Base-by-base conservation (phyloP, 176 grass and related monocot genomes). In the Typha latifolia region DNA sequence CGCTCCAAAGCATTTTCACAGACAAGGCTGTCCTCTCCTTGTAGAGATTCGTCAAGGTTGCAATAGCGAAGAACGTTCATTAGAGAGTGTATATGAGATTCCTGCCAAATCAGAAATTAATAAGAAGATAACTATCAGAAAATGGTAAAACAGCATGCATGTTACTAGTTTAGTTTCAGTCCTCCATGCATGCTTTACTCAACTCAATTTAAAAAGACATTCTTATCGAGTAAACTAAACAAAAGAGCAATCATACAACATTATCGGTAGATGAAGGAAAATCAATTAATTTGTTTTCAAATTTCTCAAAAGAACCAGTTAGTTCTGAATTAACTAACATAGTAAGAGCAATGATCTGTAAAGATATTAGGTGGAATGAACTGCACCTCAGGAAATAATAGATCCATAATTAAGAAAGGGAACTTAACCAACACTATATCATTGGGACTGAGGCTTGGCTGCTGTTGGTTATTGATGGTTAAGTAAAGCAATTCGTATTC, bases 31-130 rank as follows among this genome's bases (percentile, higher is more conserved):
- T 96, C 88, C 77, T 91, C 88, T 77, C 85, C 88, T 68, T 82
- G 71, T 64, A 96, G 76, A 52, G 82, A 84, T 26, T 96, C 88
- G 5, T 96, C 92, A 49, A 96, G 66, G 32, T 96, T 88, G 74
- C 88, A 86, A 72, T 91, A 96, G 32, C 92, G 85, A 72, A 96
- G 80, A 78, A 96, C 71, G 23, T 96, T 96, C 82, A 96, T 86
- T 67, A 96, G 51, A 64, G 92, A 96, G 63, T 96, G 92, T 91
- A 96, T 91, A 75, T 96, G 92, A 50, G 92, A 96, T 85, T 96
- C 92, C 92, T 96, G 71, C 51, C 47, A 53, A 20, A 74, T 68
- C 82, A 80, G 63, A 81, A 80, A 77, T 51, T 63, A 73, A 51
- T 62, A 27, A 48, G 19, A 47, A 73, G 71, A 47, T 32, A 16